These are phyloP conservation scores for Triticum turgidum DNA, from an alignment of 176 grass and related monocot genomes.

Conservation along the genomic window DNA sequence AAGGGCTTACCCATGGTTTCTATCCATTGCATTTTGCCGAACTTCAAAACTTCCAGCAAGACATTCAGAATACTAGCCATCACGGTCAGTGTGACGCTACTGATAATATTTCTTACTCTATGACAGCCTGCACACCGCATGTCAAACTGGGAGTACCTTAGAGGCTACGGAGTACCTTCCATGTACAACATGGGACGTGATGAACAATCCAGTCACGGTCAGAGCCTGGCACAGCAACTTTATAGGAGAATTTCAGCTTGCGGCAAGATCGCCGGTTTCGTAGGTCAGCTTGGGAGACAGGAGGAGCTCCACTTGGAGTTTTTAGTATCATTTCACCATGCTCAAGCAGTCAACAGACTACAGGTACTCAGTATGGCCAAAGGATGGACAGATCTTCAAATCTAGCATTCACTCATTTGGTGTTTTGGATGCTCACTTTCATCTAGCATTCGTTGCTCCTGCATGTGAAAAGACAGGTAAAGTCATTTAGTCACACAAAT, in stretches of 20 bases:
- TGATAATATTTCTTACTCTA: background rate
- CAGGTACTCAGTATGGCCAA: background rate
- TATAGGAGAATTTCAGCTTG: no score
- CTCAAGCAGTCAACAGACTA: background rate
- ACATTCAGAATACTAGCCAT: background rate
- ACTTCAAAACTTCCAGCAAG: background rate
- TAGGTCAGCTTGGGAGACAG: background rate
- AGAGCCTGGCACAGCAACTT: background rate
- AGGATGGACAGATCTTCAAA: no score
- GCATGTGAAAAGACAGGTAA: background rate
- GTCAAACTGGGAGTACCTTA: no score
- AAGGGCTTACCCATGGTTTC: no score
- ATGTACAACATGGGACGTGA: background rate
- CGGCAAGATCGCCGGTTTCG: background rate
- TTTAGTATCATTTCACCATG: background rate
- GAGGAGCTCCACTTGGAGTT: background rate
- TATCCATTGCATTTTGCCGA: no score
- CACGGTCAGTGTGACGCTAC: background rate
- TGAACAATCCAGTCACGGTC: background rate
- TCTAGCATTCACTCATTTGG: no score
- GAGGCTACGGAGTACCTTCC: background rate
- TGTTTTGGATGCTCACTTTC: no score
- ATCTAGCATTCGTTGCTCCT: slow-evolving; percentile 55
- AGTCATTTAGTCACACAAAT: no score
- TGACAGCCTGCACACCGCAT: background rate